Conservation (phyloP, 495 filamentous ascomycete genomes). For the Penicillium pulvis region DNA sequence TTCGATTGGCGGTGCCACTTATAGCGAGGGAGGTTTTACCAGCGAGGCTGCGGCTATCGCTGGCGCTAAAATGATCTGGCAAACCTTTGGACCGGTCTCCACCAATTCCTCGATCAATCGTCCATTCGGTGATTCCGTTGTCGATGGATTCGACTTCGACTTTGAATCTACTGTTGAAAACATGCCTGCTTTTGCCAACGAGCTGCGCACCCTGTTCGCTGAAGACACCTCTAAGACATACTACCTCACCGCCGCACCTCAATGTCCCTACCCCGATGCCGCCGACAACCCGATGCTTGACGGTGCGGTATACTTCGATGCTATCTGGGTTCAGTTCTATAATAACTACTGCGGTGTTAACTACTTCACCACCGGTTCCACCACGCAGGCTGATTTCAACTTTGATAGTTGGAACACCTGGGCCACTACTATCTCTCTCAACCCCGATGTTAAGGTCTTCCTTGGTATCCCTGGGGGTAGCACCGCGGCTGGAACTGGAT, state of each 20-base stretch:
- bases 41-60: slow-evolving; percentile 50
- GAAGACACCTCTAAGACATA: slow-evolving; percentile 50
- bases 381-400: slow-evolving; percentile 63
- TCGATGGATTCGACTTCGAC: slow-evolving; percentile 78
- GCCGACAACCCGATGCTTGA: slow-evolving; percentile 60
- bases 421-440: slow-evolving; percentile 61
- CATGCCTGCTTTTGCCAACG: slow-evolving; percentile 57
- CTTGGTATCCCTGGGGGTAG: neutral
- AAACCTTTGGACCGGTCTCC: slow-evolving; percentile 58
- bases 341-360: slow-evolving; percentile 70
- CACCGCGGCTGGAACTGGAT: neutral
- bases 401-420: slow-evolving; percentile 71
- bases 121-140: slow-evolving; percentile 64
- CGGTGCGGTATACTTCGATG: slow-evolving; percentile 57
- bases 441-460: slow-evolving; percentile 61
- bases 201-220: slow-evolving; percentile 57
- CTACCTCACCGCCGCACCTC: slow-evolving; percentile 67
- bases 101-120: slow-evolving; percentile 39
- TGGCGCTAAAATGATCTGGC: slow-evolving; percentile 64
- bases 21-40: slow-evolving; percentile 62
- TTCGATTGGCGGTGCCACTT: slow-evolving; percentile 66
- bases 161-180: slow-evolving; percentile 53
- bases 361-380: slow-evolving; percentile 44
- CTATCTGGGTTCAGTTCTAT: slow-evolving; percentile 73
- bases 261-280: slow-evolving; percentile 66